A percentile compares a stretch with the other conserved stretches of the same genome.
These are phyloP conservation scores for Tetradesmus lagerheimii DNA, from an alignment of 139 green algal genomes.

Conservation along the genomic window DNA sequence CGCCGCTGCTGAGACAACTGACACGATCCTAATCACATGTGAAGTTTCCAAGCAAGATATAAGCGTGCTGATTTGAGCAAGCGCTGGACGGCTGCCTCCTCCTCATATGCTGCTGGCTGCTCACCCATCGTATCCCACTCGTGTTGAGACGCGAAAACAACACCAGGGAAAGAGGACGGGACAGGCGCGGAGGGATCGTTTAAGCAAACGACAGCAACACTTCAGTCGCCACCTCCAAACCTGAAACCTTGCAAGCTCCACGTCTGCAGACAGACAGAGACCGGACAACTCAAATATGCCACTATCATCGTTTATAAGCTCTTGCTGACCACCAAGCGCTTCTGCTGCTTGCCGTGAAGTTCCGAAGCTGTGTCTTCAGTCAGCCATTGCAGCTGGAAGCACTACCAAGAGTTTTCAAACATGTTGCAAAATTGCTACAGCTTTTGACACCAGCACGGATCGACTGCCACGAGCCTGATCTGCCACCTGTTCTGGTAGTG, in stretches of 20 bases:
- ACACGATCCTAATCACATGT: not conserved
- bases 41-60: not conserved
- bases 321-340: not conserved
- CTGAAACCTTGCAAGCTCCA: not conserved
- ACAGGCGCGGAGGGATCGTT: not conserved
- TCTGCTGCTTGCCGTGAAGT: not conserved
- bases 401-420: not conserved
- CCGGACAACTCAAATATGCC: not conserved
- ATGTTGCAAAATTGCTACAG: not conserved
- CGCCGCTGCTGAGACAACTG: not conserved
- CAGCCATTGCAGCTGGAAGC: not conserved
- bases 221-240: not conserved
- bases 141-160: not conserved
- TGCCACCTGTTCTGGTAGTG: not conserved
- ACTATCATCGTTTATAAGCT: too few relatives aligned
- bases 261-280: not conserved
- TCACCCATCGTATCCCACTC: conserved; percentile 30
- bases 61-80: not conserved
- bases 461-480: not conserved
- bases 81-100: not conserved
- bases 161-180: not conserved
- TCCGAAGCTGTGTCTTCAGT: not conserved
- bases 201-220: conserved; percentile 3
- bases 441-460: not conserved
- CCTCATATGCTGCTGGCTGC: conserved; percentile 8